These are phyloP conservation scores for Dothidotthia symphoricarpi DNA, from an alignment of 2,329 filamentous ascomycete species.

Conservation along the genomic window DNA sequence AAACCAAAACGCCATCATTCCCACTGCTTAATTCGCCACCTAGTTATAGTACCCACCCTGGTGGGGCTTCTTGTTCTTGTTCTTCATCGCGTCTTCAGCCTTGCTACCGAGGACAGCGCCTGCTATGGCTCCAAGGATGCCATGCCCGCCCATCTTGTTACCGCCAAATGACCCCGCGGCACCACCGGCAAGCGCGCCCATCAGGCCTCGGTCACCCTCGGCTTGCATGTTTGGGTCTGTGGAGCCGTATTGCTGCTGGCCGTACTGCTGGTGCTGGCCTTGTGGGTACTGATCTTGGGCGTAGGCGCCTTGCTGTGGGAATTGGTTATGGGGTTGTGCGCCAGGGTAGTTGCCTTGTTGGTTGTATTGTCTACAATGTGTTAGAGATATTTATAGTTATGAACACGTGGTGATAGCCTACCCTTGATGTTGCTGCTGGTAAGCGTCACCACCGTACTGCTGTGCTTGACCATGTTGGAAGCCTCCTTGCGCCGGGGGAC, in stretches of 20 bases:
- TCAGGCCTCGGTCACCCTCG: slow-evolving; percentile 58
- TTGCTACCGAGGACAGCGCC: slow-evolving; percentile 58
- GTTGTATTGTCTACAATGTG: slow-evolving; percentile 19
- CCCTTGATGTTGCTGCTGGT: slow-evolving; percentile 39
- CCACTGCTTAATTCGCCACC: too few relatives aligned
- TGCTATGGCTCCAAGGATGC: slow-evolving; percentile 57
- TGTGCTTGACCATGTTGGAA: slow-evolving; percentile 47
- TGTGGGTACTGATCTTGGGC: slow-evolving; percentile 40
- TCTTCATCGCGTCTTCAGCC: slow-evolving; percentile 55
- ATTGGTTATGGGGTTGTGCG: slow-evolving; percentile 36
- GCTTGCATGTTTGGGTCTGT: slow-evolving; percentile 48
- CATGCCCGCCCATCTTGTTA: slow-evolving; percentile 55
- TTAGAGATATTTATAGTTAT: slow-evolving; percentile 20
- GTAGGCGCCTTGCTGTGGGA: slow-evolving; percentile 45
- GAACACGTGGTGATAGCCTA: slow-evolving; percentile 14
- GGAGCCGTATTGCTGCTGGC: slow-evolving; percentile 42
- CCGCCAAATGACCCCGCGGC: slow-evolving; percentile 58
- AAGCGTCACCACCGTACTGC: slow-evolving; percentile 27
- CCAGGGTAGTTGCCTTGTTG: slow-evolving; percentile 37
- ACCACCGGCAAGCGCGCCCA: slow-evolving; percentile 57
- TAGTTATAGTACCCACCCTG: slow-evolving; percentile 7
- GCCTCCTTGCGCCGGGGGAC: slow-evolving; percentile 50
- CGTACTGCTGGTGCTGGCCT: slow-evolving; percentile 30
- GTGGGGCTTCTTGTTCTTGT: slow-evolving; percentile 28
- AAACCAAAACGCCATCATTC: too few relatives aligned